phyloP scores from a whole-genome alignment of 2,329 filamentous ascomycete genomes.

The Macroventuria anomochaeta region DNA sequence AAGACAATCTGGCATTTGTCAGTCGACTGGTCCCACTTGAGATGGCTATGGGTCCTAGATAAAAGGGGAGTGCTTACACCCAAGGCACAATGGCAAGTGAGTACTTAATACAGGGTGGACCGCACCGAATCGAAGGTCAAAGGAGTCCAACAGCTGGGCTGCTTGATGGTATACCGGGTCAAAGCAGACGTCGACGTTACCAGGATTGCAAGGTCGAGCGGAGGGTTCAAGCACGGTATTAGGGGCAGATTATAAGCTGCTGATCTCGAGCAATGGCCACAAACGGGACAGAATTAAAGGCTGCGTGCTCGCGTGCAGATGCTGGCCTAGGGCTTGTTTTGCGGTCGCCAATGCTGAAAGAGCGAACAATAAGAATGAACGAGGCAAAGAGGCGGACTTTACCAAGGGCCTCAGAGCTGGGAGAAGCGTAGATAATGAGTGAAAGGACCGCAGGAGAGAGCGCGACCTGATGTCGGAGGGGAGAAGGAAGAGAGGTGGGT shows the following conservation, averaged over 20 bases:
- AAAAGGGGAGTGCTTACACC: slow-evolving; percentile 30
- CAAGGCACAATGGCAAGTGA: slow-evolving; percentile 38
- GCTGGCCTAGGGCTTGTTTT: slow-evolving; percentile 39
- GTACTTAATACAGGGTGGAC: slow-evolving; percentile 34
- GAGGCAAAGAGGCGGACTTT: slow-evolving; percentile 43
- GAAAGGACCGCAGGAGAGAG: slow-evolving; percentile 44
- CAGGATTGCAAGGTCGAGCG: slow-evolving; percentile 19
- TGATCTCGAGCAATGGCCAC: slow-evolving; percentile 28
- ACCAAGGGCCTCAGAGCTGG: slow-evolving; percentile 38
- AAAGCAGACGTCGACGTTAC: slow-evolving; percentile 24
- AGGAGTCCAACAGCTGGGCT: slow-evolving; percentile 31
- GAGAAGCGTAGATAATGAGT: slow-evolving; percentile 47
- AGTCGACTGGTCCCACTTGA: slow-evolving; percentile 3
- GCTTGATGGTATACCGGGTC: slow-evolving; percentile 24
- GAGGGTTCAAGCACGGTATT: slow-evolving; percentile 24
- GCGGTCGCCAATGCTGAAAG: slow-evolving; percentile 45
- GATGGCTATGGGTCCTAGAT: neutral
- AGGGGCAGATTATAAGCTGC: slow-evolving; percentile 22
- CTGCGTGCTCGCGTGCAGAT: slow-evolving; percentile 28
- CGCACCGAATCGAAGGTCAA: slow-evolving; percentile 36
- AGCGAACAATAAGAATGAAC: slow-evolving; percentile 51
- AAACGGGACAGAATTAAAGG: slow-evolving; percentile 35
- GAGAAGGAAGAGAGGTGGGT: slow-evolving; percentile 40
- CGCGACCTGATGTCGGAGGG: slow-evolving; percentile 35
- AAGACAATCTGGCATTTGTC: slow-evolving; percentile 12